Conservation (phyloP, 2,329 filamentous ascomycete genomes). For the Pseudogymnoascus destructans region DNA sequence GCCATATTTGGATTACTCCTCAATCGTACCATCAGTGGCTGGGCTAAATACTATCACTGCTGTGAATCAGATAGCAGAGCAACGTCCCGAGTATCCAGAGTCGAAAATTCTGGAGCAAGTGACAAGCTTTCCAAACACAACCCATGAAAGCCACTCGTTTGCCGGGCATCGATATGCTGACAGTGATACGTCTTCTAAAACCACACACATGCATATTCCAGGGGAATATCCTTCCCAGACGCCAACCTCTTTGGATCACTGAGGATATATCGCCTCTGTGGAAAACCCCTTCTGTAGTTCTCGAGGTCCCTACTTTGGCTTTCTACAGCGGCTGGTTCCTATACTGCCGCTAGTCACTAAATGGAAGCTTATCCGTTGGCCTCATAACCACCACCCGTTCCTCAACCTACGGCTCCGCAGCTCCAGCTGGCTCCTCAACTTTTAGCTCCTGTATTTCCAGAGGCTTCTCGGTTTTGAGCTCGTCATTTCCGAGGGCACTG, state of each 20-base stretch:
- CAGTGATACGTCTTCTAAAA: neutral
- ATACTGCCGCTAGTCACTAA: neutral
- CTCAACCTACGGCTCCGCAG: neutral
- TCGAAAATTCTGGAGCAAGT: neutral
- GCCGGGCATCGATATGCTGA: neutral
- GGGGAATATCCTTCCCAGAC: constrained; percentile 4
- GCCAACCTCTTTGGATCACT: no score
- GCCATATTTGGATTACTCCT: neutral
- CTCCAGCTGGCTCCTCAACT: neutral
- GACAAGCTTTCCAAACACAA: neutral
- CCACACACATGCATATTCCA: constrained; percentile 3
- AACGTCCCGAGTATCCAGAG: neutral
- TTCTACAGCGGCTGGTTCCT: neutral
- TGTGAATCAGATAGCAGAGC: neutral
- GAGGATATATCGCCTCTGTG: neutral
- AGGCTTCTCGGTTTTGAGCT: neutral
- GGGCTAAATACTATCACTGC: neutral
- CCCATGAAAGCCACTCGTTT: neutral
- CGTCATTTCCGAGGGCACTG: neutral
- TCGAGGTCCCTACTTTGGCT: neutral
- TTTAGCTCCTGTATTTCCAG: neutral
- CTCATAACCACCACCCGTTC: neutral
- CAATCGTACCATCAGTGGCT: neutral
- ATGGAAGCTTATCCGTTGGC: neutral
- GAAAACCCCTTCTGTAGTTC: neutral